phyloP scores from a whole-genome alignment of 1,284 basidiomycete genomes.

The Cystobasidiaceae sp. region DNA sequence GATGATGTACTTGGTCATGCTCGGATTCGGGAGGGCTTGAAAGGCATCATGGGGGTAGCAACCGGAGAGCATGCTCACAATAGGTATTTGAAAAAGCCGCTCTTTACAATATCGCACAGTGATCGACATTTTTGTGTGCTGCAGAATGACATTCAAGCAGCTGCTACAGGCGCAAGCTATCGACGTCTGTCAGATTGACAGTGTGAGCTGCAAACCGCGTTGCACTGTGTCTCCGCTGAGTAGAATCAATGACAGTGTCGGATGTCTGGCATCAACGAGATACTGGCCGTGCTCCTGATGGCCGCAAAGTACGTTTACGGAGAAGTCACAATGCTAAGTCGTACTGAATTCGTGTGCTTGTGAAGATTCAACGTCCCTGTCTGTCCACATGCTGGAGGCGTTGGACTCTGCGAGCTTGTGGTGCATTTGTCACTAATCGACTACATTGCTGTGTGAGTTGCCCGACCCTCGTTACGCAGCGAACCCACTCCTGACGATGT shows the following conservation, averaged over 20 bases:
- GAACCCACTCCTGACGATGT: neutral
- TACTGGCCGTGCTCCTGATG: constrained; percentile 88
- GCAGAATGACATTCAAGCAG: constrained; percentile 87
- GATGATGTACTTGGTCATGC: constrained; percentile 82
- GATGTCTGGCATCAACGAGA: constrained; percentile 86
- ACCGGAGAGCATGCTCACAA: constrained; percentile 96
- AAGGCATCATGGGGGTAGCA: constrained; percentile 84
- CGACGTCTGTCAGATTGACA: constrained; percentile 91
- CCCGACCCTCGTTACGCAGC: neutral
- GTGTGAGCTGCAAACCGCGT: no score
- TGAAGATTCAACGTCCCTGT: constrained; percentile 77
- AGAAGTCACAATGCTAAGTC: constrained; percentile 33
- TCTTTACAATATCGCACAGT: neutral
- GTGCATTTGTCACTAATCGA: constrained; percentile 63
- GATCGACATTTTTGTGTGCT: constrained; percentile 3
- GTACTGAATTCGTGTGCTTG: neutral
- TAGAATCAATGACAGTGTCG: constrained; percentile 59
- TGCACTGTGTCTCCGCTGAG: no score
- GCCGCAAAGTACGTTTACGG: constrained; percentile 64
- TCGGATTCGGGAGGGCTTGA: constrained; percentile 69
- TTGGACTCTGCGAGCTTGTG: constrained; percentile 89
- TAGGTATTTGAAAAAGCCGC: constrained; percentile 33
- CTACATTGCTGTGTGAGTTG: constrained; percentile 65
- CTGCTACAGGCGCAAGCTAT: constrained; percentile 87
- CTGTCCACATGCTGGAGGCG: constrained; percentile 91